Evolutionary conservation across 2,329 filamentous ascomycete genomes (phyloP).

Genomic region (Aureobasidium zeae): DNA sequence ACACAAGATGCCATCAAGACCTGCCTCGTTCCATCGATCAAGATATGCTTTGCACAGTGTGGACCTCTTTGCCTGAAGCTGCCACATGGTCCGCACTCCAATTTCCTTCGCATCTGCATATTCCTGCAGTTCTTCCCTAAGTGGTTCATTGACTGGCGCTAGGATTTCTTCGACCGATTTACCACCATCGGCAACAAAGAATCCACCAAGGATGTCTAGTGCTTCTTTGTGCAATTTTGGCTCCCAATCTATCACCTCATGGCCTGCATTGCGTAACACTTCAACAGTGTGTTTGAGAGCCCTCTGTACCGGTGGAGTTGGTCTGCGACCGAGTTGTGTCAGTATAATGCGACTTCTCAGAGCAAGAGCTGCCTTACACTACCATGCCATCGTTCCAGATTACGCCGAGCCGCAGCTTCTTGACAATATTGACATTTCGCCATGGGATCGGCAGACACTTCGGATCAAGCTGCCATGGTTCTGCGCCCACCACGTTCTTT

Average conservation of each 20-base stretch:
- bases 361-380: constrained; percentile 19
- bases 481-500: constrained; percentile 33
- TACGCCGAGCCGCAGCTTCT: constrained; percentile 51
- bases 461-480: constrained; percentile 46
- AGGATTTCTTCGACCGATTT: constrained; percentile 37
- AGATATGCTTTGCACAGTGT: constrained; percentile 34
- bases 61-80: constrained; percentile 40
- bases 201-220: constrained; percentile 40
- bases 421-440: constrained; percentile 34
- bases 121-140: constrained; percentile 40
- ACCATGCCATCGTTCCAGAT: constrained; percentile 53
- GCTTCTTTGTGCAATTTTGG: constrained; percentile 44
- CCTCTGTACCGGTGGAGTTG: constrained; percentile 50
- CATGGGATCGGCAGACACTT: constrained; percentile 46
- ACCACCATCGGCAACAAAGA: constrained; percentile 46
- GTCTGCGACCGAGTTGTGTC: constrained; percentile 24
- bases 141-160: constrained; percentile 35
- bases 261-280: constrained; percentile 42
- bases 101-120: constrained; percentile 38
- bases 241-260: constrained; percentile 50
- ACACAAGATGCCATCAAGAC: constrained; percentile 38
- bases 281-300: constrained; percentile 48
- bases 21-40: constrained; percentile 36
- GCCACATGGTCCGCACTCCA: constrained; percentile 39
- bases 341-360: background rate